A percentile compares a stretch with the other conserved stretches of the same genome.
Evolutionary conservation across 768 basidiomycete species (phyloP).

Genomic region (Jaapia argillacea): DNA sequence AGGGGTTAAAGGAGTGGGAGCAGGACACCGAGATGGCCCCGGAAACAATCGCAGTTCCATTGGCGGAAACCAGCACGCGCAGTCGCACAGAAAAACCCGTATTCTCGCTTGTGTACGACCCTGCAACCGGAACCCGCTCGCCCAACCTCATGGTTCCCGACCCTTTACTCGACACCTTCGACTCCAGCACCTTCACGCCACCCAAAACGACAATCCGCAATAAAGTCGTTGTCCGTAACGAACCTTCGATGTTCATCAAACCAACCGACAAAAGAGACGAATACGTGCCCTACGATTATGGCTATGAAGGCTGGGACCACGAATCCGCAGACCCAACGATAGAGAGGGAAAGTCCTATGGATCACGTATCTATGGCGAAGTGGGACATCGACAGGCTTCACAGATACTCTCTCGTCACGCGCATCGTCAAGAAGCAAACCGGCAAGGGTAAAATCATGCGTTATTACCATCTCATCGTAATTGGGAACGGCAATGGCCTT

Average conservation of each 20-base stretch:
- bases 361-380: too few species aligned
- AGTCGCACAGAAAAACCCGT: too few species aligned
- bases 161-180: slow-evolving; percentile 50
- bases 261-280: slow-evolving; percentile 22
- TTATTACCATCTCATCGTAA: slow-evolving; percentile 52
- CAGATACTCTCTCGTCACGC: slow-evolving; percentile 30
- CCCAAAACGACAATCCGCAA: slow-evolving; percentile 41
- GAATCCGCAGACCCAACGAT: too few species aligned
- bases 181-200: slow-evolving; percentile 43
- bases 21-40: too few species aligned
- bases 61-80: too few species aligned
- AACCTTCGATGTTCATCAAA: slow-evolving; percentile 54
- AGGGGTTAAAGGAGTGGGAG: too few species aligned
- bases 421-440: slow-evolving; percentile 79
- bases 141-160: slow-evolving; percentile 60
- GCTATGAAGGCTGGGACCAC: slow-evolving; percentile 2
- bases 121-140: too few species aligned
- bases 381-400: slow-evolving; percentile 24
- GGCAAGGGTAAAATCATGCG: slow-evolving; percentile 84
- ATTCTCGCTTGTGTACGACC: too few species aligned
- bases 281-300: neutral
- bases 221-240: slow-evolving; percentile 59
- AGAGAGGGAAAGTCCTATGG: too few species aligned
- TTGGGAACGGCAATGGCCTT: slow-evolving; percentile 77
- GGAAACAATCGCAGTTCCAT: too few species aligned